Conservation (phyloP, 2,329 filamentous ascomycete species). For the Tolypocladium amazonense region DNA sequence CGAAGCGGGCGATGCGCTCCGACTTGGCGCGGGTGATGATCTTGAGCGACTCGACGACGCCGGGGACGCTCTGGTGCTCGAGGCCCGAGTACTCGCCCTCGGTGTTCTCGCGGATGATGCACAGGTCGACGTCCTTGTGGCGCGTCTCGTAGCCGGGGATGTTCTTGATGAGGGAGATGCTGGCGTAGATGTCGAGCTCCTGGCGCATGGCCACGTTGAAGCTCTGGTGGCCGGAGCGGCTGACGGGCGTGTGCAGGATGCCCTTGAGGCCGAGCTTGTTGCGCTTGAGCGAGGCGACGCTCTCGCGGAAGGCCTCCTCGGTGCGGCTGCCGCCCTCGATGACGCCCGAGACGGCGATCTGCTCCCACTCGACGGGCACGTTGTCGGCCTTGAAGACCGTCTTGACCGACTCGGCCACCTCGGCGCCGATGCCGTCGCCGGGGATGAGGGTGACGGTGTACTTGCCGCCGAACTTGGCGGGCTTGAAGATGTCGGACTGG, state of each 20-base stretch:
- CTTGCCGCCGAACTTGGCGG: constrained; percentile 97
- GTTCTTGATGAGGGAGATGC: constrained; percentile 97
- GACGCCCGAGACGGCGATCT: constrained; percentile 89
- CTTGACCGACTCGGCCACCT: constrained; percentile 97
- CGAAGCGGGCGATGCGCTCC: constrained; percentile 98
- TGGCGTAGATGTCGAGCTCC: constrained; percentile 99
- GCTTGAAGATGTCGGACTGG: constrained; percentile 95
- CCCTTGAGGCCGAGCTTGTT: constrained; percentile 99
- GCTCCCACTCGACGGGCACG: constrained; percentile 97
- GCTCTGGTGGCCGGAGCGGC: constrained; percentile 92
- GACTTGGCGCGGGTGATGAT: constrained; percentile 99
- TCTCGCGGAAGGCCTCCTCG: constrained; percentile 91
- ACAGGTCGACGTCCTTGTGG: constrained; percentile 94
- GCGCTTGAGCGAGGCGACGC: constrained; percentile 87
- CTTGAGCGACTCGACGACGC: constrained; percentile 98
- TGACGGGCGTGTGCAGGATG: constrained; percentile 95
- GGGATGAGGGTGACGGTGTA: constrained; percentile 98
- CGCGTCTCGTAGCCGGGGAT: constrained; percentile 97
- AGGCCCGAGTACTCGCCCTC: constrained; percentile 99
- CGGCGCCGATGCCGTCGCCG: constrained; percentile 96
- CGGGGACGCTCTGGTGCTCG: constrained; percentile 93
- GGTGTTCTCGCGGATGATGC: constrained; percentile 99
- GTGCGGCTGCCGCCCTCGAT: constrained; percentile 71
- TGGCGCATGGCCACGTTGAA: constrained; percentile 99
- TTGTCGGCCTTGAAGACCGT: constrained; percentile 99